These are phyloP conservation scores for Stentor coeruleus DNA, from an alignment of 73 alveolate species.

Conservation along the genomic window DNA sequence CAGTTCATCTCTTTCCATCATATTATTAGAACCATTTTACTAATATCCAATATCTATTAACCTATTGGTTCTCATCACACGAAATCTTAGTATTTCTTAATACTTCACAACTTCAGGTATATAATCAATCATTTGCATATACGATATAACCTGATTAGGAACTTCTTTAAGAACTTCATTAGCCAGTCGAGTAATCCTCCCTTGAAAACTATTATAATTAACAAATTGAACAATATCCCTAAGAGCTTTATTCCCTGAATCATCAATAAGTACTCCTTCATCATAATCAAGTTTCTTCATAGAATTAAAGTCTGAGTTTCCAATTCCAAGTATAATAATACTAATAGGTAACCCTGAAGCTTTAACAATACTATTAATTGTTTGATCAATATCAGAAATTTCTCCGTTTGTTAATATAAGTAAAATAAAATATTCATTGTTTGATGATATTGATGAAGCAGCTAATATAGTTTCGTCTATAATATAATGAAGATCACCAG, in stretches of 20 bases:
- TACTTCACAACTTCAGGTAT: background rate
- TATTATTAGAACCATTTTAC: too few relatives aligned
- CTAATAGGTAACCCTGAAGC: slow-evolving; percentile 64
- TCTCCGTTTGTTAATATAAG: slow-evolving; percentile 70
- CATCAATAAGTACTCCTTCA: too few relatives aligned
- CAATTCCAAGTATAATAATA: slow-evolving; percentile 73
- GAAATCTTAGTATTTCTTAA: too few relatives aligned
- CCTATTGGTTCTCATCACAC: too few relatives aligned
- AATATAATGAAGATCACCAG: slow-evolving; percentile 70
- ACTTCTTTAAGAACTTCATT: slow-evolving; percentile 35
- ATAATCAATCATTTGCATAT: background rate
- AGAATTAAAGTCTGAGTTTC: slow-evolving; percentile 54
- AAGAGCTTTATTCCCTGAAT: slow-evolving; percentile 38
- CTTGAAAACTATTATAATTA: background rate
- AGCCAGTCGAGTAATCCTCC: slow-evolving; percentile 43
- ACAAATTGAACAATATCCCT: slow-evolving; percentile 82
- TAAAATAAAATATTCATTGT: slow-evolving; percentile 47
- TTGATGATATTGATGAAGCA: slow-evolving; percentile 36
- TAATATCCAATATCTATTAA: too few relatives aligned
- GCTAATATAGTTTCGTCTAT: slow-evolving; percentile 45
- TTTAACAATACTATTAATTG: slow-evolving; percentile 62
- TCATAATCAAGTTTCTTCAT: slow-evolving; percentile 86
- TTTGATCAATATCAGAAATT: slow-evolving; percentile 66
- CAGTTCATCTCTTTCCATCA: too few relatives aligned
- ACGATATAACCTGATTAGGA: background rate